Evolutionary conservation across 2,329 filamentous ascomycete genomes (phyloP), one percentile per base, ranked within the genome.

Genomic region (Aspergillus sp.): DNA sequence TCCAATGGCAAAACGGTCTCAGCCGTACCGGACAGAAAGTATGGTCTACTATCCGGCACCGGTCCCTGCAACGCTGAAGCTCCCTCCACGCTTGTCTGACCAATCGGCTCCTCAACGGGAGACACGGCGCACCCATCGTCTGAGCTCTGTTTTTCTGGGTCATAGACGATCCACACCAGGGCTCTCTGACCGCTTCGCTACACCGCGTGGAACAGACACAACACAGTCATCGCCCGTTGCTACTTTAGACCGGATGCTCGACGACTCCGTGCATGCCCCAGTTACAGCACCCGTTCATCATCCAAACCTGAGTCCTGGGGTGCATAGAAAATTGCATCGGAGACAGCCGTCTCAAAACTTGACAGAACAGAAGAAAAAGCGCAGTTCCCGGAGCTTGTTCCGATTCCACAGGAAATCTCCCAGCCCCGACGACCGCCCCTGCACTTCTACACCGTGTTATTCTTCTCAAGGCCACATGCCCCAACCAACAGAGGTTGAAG

Each of bases 1-100:
- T 19, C 69, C 71, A 30, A 63, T 72, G 41, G 69, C 71, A 4
- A 64, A 60, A 47, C 59, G 67, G 44, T 59, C 67, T 10, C 59
- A 67, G 52, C 58, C 62, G 20, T 70, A 68, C 55, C 62, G 66
- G 1, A 85, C 82, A 4, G 82, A 91, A 55, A 76, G 84, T 57
- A 95, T 97, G 88, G 82, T 95, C 7, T 97, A 85, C 69, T 98
- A 98, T 65, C 93, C 93, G 12, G 93, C 93, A 3, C 90, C 89
- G 1, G 93, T 98, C 2, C 93, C 93, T 3, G 84, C 86, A 53
- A 90, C 95, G 84, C 78, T 98, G 49, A 97, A 95, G 59, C 73
- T 98, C 10, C 93, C 93, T 1, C 89, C 90, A 41, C 87, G 89
- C 59, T 73, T 97, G 44, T 95, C 90, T 1, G 87, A 84, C 59